Base-by-base conservation (phyloP, 805 yeast species). In the Candida ulmi region DNA sequence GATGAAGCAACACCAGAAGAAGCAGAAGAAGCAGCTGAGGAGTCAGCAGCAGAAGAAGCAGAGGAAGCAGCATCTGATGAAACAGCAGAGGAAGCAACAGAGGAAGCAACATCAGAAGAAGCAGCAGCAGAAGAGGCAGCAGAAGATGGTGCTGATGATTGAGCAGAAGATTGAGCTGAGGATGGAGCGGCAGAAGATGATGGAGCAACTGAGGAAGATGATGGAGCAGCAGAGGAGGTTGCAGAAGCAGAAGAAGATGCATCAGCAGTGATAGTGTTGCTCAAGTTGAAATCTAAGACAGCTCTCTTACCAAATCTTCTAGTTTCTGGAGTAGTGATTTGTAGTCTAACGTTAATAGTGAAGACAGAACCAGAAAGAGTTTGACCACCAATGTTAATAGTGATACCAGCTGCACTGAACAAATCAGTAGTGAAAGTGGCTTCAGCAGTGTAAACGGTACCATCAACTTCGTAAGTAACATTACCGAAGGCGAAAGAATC, bases 291-390 rank as follows among this genome's bases (percentile, higher is more conserved):
- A 19, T 15, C 26, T 17, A 8, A 6, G 21, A 16, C 40, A 5
- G 32, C 40, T 37, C 40, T 32, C 39, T 37, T 37, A 23, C 9
- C 12, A n/a, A 37, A 17, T 26, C 23, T 37, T 30, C 18, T 17
- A 16, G n/a, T 31, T 17, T 37, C 35, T 30, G 30, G 27, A 30
- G 35, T 25, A 16, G 35, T 31, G 31, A 37, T 30, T 11, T 16
- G 30, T 18, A 37, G 24, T 19, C 18, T 16, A 9, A 28, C 35
- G 13, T 23, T 5, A 12, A 28, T 17, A 17, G 35, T 31, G 26
- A 27, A 37, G 7, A 25, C 8, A 15, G 35, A 16, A 3, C 39
- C 39, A 32, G 35, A 17, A 25, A 12, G 12, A 17, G 25, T 12
- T 11, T 17, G 12, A 26, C 32, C 34, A n/a, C 29, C 29, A 8